These are phyloP conservation scores for Marasmius fiardii DNA, from an alignment of 1,284 basidiomycete species.

Conservation along the genomic window DNA sequence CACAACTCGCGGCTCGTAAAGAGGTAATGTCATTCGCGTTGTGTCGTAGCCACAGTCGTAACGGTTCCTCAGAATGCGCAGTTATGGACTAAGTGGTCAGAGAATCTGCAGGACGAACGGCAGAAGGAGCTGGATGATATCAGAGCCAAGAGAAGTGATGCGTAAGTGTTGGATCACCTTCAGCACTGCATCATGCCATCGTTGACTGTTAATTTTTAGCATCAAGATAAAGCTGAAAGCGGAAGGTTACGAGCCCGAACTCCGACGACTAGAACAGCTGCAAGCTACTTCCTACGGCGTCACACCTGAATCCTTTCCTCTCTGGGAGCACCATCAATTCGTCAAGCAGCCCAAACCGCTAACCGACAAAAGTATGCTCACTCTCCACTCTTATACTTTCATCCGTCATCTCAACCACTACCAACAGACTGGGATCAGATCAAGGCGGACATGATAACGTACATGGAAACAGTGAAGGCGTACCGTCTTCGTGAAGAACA, in stretches of 20 bases:
- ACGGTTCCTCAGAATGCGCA: slow-evolving; percentile 2
- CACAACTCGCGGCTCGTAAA: neutral
- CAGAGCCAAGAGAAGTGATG: slow-evolving; percentile 1
- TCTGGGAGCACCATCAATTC: slow-evolving; percentile 4
- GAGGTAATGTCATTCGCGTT: neutral
- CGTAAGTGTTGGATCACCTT: neutral
- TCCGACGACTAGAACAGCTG: neutral
- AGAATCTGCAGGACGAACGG: neutral
- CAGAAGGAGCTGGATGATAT: slow-evolving; percentile 3
- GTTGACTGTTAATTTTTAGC: neutral
- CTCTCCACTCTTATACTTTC: neutral
- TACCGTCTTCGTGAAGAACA: slow-evolving; percentile 21
- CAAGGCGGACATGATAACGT: neutral
- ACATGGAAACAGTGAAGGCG: slow-evolving; percentile 15
- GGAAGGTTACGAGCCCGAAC: slow-evolving; percentile 9
- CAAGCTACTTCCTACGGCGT: neutral
- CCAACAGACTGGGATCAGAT: slow-evolving; percentile 7
- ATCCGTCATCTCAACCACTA: neutral
- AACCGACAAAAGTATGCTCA: slow-evolving; percentile 2
- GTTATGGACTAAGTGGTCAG: slow-evolving; percentile 3
- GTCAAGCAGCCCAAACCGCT: slow-evolving; percentile 8
- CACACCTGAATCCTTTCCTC: neutral
- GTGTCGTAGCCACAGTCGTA: neutral
- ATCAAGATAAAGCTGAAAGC: slow-evolving; percentile 6
- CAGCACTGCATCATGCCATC: neutral